Conservation (phyloP, 352 stramenopile species). For the Globisporangium solare region DNA sequence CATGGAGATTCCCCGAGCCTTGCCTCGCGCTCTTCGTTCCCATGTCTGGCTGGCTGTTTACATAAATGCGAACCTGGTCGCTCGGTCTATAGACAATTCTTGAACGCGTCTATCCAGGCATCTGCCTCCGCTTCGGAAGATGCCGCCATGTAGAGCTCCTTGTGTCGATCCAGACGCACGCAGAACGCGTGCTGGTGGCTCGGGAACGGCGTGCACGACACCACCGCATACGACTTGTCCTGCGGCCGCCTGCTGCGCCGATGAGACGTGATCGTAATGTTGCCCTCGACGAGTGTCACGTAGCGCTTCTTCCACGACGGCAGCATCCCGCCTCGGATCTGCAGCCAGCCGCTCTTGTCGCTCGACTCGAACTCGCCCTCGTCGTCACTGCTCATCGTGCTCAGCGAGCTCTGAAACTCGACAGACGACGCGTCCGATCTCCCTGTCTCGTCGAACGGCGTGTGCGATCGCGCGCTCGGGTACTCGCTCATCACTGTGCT, state of each 20-base stretch:
- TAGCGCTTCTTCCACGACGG: slow-evolving; percentile 54
- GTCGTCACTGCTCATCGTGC: slow-evolving; percentile 40
- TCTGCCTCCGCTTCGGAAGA: slow-evolving; percentile 38
- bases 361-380: slow-evolving; percentile 15
- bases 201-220: slow-evolving; percentile 36
- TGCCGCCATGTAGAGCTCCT: slow-evolving; percentile 46
- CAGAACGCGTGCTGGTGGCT: slow-evolving; percentile 39
- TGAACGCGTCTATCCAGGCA: slow-evolving; percentile 48
- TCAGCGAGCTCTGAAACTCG: slow-evolving; percentile 26
- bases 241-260: slow-evolving; percentile 25
- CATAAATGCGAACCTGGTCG: neutral
- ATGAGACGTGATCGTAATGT: slow-evolving; percentile 31
- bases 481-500: slow-evolving; percentile 42
- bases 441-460: neutral
- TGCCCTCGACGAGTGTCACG: slow-evolving; percentile 38
- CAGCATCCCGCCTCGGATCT: slow-evolving; percentile 32
- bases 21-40: neutral
- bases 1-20: too few species aligned
- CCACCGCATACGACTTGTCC: slow-evolving; percentile 42
- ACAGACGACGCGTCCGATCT: slow-evolving; percentile 14
- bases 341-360: slow-evolving; percentile 47
- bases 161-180: slow-evolving; percentile 48
- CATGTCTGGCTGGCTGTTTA: neutral
- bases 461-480: slow-evolving; percentile 6
- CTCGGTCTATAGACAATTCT: slow-evolving; percentile 24